Evolutionary conservation across 331 rosid genomes (phyloP).

Genomic region (Spiraea crenata): DNA sequence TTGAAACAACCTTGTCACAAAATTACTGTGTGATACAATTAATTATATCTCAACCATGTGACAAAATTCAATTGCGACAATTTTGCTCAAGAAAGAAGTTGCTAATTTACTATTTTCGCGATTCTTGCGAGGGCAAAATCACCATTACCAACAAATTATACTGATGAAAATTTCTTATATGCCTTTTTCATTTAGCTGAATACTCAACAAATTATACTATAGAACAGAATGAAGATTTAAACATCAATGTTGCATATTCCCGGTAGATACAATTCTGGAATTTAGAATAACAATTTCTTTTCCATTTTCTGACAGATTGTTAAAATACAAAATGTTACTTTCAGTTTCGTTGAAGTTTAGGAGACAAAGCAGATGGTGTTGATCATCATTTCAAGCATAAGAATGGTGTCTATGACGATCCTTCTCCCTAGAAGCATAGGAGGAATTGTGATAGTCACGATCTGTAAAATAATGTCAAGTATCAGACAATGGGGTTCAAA

Average conservation of each 20-base stretch:
- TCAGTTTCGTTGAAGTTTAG: background rate
- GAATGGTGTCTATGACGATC: slow-evolving; percentile 84
- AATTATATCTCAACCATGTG: no score
- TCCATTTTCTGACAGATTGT: background rate
- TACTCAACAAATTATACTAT: background rate
- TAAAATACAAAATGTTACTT: background rate
- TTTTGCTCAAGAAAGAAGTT: no score
- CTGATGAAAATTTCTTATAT: no score
- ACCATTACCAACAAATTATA: no score
- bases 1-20: no score
- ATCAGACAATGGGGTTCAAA: slow-evolving; percentile 11
- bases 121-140: no score
- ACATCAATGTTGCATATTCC: background rate
- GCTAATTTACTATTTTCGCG: no score
- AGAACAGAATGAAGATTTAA: background rate
- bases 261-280: background rate
- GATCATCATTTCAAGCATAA: slow-evolving; percentile 23
- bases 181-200: no score
- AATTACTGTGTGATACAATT: no score
- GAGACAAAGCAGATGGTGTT: background rate
- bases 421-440: slow-evolving; percentile 87
- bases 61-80: no score
- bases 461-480: slow-evolving; percentile 40
- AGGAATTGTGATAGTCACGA: slow-evolving; percentile 59
- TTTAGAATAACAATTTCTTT: no score